Evolutionary conservation across 106 monocot species (phyloP).

Genomic region (Dendrobium officinale): DNA sequence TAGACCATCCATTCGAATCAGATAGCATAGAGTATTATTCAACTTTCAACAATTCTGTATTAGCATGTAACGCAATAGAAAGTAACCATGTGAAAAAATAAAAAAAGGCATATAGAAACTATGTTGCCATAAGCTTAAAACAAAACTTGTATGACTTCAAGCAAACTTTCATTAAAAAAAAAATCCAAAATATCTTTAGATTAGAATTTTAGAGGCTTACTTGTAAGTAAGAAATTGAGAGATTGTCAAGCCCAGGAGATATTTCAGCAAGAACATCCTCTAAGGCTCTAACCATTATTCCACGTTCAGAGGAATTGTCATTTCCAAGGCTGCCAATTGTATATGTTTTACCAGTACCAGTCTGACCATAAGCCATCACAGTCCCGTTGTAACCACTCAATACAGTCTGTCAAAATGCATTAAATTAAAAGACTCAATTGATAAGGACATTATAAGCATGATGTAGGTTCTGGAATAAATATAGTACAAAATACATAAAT

Average conservation of each 20-base stretch:
- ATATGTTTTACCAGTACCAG: slow-evolving; percentile 56
- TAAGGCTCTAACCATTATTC: slow-evolving; percentile 63
- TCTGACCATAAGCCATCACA: slow-evolving; percentile 74
- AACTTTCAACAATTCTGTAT: background rate
- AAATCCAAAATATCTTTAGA: background rate
- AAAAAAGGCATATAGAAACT: background rate
- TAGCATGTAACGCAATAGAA: background rate
- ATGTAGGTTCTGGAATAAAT: background rate
- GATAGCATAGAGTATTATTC: background rate
- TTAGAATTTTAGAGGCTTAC: slow-evolving; percentile 8
- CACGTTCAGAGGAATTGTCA: slow-evolving; percentile 55
- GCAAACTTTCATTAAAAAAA: background rate
- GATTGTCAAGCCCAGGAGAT: slow-evolving; percentile 19
- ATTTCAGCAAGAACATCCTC: slow-evolving; percentile 40
- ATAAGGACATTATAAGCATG: background rate
- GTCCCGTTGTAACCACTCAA: slow-evolving; percentile 67
- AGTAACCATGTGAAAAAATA: background rate
- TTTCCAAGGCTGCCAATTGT: slow-evolving; percentile 49
- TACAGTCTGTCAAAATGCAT: slow-evolving; percentile 39
- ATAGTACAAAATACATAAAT: background rate
- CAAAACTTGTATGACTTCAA: background rate
- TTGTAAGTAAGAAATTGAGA: slow-evolving; percentile 51
- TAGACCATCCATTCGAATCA: background rate
- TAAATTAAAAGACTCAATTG: slow-evolving; percentile 5
- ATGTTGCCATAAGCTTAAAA: background rate